These are phyloP conservation scores for Ophiorrhiza pumila DNA, from an alignment of 257 asterid genomes.

Conservation along the genomic window DNA sequence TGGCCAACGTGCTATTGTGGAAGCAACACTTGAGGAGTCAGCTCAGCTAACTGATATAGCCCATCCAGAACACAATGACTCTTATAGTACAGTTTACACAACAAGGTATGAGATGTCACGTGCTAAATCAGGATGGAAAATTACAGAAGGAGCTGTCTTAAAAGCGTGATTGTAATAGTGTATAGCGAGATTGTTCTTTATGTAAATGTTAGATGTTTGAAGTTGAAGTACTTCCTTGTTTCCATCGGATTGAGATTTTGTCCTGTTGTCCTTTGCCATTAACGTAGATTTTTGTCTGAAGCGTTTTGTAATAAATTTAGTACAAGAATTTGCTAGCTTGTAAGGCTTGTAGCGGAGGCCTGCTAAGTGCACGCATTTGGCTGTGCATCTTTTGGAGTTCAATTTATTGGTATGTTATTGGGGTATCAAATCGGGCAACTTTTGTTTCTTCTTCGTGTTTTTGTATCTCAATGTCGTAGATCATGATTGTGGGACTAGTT, in stretches of 20 bases:
- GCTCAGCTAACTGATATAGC: conserved; percentile 69
- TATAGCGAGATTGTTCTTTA: conserved; percentile 1
- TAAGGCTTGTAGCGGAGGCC: background rate
- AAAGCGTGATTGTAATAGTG: conserved; percentile 40
- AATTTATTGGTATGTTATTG: background rate
- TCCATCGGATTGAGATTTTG: background rate
- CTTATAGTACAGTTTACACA: conserved; percentile 66
- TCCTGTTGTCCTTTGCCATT: background rate
- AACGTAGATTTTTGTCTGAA: conserved; percentile 3
- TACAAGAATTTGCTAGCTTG: background rate
- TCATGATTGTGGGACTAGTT: too few relatives aligned
- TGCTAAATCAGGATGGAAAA: conserved; percentile 76
- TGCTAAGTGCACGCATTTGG: background rate
- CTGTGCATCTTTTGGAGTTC: background rate
- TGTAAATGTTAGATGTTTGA: conserved; percentile 29
- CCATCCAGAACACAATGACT: conserved; percentile 74
- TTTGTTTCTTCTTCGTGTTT: too few relatives aligned
- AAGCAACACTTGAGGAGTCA: conserved; percentile 88
- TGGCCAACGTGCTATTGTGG: conserved; percentile 88
- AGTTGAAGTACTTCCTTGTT: background rate
- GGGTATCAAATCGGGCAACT: too few relatives aligned
- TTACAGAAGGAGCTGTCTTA: conserved; percentile 92
- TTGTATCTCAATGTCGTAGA: too few relatives aligned
- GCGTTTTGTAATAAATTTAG: background rate
- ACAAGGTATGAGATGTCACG: conserved; percentile 77